These are phyloP conservation scores for Xylariaceae sp. DNA, from an alignment of 2,329 filamentous ascomycete genomes.

Conservation along the genomic window DNA sequence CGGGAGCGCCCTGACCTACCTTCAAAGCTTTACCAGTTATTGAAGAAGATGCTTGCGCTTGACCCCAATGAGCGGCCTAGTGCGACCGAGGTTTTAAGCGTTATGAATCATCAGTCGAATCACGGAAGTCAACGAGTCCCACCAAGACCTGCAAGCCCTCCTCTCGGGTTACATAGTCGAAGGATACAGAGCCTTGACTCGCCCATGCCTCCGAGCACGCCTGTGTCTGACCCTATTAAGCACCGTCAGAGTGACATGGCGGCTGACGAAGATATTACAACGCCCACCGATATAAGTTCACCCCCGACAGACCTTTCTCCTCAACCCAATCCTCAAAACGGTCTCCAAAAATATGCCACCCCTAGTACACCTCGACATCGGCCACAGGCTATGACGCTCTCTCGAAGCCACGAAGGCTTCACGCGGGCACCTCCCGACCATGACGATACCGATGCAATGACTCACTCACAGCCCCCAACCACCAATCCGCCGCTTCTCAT, in stretches of 20 bases:
- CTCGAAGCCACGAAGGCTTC: slow-evolving; percentile 46
- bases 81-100: slow-evolving; percentile 80
- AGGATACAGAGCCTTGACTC: slow-evolving; percentile 61
- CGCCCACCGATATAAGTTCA: slow-evolving; percentile 37
- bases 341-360: slow-evolving; percentile 38
- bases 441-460: slow-evolving; percentile 17
- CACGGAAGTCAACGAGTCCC: slow-evolving; percentile 46
- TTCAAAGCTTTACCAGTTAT: slow-evolving; percentile 78
- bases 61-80: slow-evolving; percentile 77
- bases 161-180: slow-evolving; percentile 46
- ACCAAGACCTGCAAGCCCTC: slow-evolving; percentile 40
- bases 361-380: slow-evolving; percentile 36
- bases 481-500: slow-evolving; percentile 48
- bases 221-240: slow-evolving; percentile 46
- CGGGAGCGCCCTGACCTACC: slow-evolving; percentile 80
- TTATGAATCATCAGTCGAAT: slow-evolving; percentile 69
- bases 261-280: slow-evolving; percentile 23
- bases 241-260: slow-evolving; percentile 20
- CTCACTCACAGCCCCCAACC: slow-evolving; percentile 24
- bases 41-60: slow-evolving; percentile 79
- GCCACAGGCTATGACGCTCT: slow-evolving; percentile 43
- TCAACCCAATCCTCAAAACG: slow-evolving; percentile 34
- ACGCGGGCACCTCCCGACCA: slow-evolving; percentile 37
- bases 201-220: slow-evolving; percentile 52
- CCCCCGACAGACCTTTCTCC: slow-evolving; percentile 31